Base-by-base conservation (phyloP, 257 asterid genomes). In the Penstemon eatonii region DNA sequence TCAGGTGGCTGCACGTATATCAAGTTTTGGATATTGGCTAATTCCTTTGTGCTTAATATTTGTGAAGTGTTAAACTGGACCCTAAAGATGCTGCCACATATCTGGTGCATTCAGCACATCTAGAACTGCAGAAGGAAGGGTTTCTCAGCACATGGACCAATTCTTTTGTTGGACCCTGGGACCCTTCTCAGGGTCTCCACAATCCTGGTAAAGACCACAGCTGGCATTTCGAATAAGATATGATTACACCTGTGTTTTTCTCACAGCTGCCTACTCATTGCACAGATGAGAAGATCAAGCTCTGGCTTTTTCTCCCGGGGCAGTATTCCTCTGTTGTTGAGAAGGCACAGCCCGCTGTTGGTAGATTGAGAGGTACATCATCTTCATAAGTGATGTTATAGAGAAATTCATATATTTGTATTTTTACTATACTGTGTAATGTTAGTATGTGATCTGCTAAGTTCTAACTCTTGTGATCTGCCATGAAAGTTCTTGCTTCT, bases 111-210 rank as follows among this genome's bases (percentile, higher is more conserved):
- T 87, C 95, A 41, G 90, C 96, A 39, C 97, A 89, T 74, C 75
- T 88, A 60, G 96, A 85, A 81, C 84, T 94, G 82, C 99, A 91
- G 82, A 86, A 83, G 79, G 97, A 91, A 73, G 95, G 96, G 60
- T 86, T 91, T 80, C 96, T 94, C 75, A 89, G 97, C 67, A 63
- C 97, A 56, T 91, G 99, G 99, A 94, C 96, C 66, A 94, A 94
- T 82, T 91, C 94, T 60, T 94, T 94, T 79, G 96, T 94, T 47
- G 97, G 97, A 73, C 97, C 99, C 43, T 94, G 99, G 99, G 99
- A 94, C 69, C 99, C 99, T 76, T 94, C 99, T 49, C 99, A 91
- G 89, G 99, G 99, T 66, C 69, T 80, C 76, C 94, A 94, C 75
- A 94, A 94, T 82, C 99, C 99, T 78, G 97, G 99, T 94, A 89